phyloP scores from a whole-genome alignment of 192 early-diverging fungal species.

The Backusella macrospora region DNA sequence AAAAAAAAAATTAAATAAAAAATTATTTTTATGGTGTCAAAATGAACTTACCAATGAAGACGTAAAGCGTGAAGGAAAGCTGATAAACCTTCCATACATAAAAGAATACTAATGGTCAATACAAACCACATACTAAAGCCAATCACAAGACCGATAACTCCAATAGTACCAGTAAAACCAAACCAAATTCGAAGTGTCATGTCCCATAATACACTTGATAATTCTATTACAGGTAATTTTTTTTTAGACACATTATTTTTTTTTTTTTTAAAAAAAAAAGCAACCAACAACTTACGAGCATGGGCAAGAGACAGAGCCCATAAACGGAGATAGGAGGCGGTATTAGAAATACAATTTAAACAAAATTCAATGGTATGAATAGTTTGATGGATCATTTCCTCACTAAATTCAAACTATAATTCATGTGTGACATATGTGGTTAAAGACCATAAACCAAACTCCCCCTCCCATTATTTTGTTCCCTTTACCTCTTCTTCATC shows the following conservation, averaged over 20 bases:
- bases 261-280: neutral
- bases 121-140: constrained; percentile 90
- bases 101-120: constrained; percentile 76
- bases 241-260: neutral
- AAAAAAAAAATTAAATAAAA: too few relatives aligned
- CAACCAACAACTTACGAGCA: constrained; percentile 53
- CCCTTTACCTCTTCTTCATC: constrained; percentile 37
- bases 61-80: constrained; percentile 89
- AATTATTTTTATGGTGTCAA: too few relatives aligned
- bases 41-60: constrained; percentile 72
- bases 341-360: constrained; percentile 95
- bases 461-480: too few relatives aligned
- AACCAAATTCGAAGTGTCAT: constrained; percentile 78
- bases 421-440: neutral
- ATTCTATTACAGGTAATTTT: constrained; percentile 55
- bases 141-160: constrained; percentile 71
- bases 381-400: constrained; percentile 94
- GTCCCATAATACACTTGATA: constrained; percentile 95
- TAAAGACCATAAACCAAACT: too few relatives aligned
- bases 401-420: constrained; percentile 90
- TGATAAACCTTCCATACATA: constrained; percentile 86
- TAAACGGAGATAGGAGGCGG: constrained; percentile 97
- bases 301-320: constrained; percentile 98
- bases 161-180: constrained; percentile 50
- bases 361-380: constrained; percentile 99